Base-by-base conservation (phyloP, 2,329 filamentous ascomycete genomes). In the Trichophyton verrucosum region DNA sequence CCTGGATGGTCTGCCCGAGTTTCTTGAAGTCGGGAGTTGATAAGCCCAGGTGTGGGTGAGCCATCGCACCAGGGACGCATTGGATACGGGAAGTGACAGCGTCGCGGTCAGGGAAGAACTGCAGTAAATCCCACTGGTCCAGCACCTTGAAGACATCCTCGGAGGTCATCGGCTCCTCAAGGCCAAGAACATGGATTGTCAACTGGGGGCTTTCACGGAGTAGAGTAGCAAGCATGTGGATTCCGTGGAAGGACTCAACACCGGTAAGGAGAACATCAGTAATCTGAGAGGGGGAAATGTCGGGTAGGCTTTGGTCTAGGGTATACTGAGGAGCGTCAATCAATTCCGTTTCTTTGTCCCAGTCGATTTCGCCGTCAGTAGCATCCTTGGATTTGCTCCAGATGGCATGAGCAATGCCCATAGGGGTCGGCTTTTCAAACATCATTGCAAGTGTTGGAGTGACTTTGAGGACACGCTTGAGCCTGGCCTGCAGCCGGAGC, bases 221-320 rank as follows among this genome's bases (percentile, higher is more conserved):
- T 3, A 61, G 22, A 5, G 57, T 47, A 11, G 36, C 46, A 1
- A 61, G 49, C 57, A 61, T 59, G 24, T 61, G 60, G 47, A 61
- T 47, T 9, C 60, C 60, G 30, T 59, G 57, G 57, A 61, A 59
- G 38, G 60, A 59, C 11, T 59, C 60, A 7, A 59, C 57, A 17
- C 60, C 60, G 20, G 60, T 61, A 24, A 61, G 55, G 9, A 61
- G 60, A n/a, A 61, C 57, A 33, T 61, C 57, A 6, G 57, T 61
- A 24, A 59, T n/a, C 20, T 53, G 20, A 13, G 46, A 40, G 4
- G 49, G 44, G 17, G 30, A 3, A 24, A 47, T 49, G 11, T 40
- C 57, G 22, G 57, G 44, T 2, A 53, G 46, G 7, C 15, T 44
- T 24, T 30, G 36, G 38, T 59, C 47, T 4, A 59, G 20, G 24